Conservation (phyloP, 352 stramenopile species). For the Thalassiosira exigua region DNA sequence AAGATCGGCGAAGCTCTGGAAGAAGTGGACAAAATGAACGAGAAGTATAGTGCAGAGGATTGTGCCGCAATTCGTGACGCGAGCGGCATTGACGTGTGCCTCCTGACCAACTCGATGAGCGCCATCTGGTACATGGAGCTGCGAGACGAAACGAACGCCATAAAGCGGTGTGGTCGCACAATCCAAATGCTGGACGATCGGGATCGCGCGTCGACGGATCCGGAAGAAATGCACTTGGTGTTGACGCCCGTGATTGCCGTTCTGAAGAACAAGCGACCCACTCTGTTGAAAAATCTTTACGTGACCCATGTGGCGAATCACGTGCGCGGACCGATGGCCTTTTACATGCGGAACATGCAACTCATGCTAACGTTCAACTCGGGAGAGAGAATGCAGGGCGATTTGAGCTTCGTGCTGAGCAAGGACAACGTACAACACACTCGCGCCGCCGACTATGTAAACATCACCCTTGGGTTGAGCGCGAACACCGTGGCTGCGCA, state of each 20-base stretch:
- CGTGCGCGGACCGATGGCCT: too few species aligned
- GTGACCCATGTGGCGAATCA: too few species aligned
- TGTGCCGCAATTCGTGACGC: background rate
- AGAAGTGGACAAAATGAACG: background rate
- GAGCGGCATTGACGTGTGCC: background rate
- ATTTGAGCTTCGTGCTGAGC: too few species aligned
- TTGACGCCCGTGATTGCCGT: background rate
- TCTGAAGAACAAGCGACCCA: too few species aligned
- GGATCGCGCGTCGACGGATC: background rate
- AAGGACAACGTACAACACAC: background rate
- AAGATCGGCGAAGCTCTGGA: background rate
- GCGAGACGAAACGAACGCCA: background rate
- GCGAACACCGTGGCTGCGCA: background rate
- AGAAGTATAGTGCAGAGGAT: background rate
- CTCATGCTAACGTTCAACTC: too few species aligned
- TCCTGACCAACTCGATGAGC: background rate
- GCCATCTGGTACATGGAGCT: background rate
- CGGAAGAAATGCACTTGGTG: background rate
- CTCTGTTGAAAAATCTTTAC: too few species aligned
- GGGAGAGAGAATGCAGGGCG: too few species aligned
- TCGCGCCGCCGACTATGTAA: background rate
- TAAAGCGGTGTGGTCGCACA: background rate
- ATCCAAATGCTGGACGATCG: background rate
- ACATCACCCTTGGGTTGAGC: background rate
- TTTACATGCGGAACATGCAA: too few species aligned